Evolutionary conservation across 2,329 filamentous ascomycete genomes (phyloP), one percentile per base, ranked within the genome.

Genomic region (Cladosporium cucumerinum): DNA sequence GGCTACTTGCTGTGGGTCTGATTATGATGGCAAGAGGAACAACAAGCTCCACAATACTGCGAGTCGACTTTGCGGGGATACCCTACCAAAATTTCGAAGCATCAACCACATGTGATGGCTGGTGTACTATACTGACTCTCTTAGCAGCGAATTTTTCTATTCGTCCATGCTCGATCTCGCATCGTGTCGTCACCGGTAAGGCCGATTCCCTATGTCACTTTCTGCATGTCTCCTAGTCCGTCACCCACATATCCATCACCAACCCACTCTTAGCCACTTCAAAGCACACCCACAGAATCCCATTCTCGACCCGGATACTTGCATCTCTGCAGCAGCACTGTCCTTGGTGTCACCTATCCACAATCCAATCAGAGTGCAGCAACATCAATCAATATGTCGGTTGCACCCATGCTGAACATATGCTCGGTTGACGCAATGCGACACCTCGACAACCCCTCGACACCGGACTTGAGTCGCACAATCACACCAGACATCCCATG

Each of bases 41-140:
- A 39, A 23, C 30, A 52, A 25, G 48, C 51, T 54, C 51, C 51
- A 54, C 30, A 11, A 46, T 46, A 46, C 39, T 28, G 28, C 51
- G 51, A 57, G 54, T 57, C 54, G 32, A 57, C 12, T 57, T 39
- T 57, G 54, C 54, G 54, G 54, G 54, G 54, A 57, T 57, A 57
- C 54, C 54, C 54, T 57, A 23, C 32, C 14, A 23, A 23, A 57
- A 26, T 21, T 21, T 26, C 36, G 16, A 23, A 39, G 30, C 32
- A 36, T 39, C 30, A 57, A 57, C 32, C 48, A 57, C 30, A 57
- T 18, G 23, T 57, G 30, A 34, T 26, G 28, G 54, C 32, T 26
- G 48, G 48, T 32, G 54, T 57, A 55, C 21, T 23, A 11, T 23
- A 25, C n/a, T 57, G 54, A 57, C 54, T 57, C 30, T 57, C 11